A percentile compares a stretch with the other conserved stretches of the same genome.
phyloP scores from a whole-genome alignment of 306 rosid genomes.

The Vachellia pachyceras region DNA sequence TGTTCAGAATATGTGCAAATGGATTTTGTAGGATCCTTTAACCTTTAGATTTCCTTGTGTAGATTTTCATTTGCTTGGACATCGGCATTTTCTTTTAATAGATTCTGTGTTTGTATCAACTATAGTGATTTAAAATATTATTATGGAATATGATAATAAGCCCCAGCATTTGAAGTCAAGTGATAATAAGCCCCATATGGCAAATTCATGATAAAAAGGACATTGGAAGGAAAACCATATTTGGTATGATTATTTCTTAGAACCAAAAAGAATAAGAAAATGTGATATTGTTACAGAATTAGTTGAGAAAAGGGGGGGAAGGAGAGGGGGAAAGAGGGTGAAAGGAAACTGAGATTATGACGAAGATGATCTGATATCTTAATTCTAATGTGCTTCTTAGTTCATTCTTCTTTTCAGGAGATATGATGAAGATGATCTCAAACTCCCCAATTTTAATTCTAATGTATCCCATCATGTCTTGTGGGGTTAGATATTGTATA shows the following conservation, averaged over 20 bases:
- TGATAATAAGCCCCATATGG: constrained; percentile 47
- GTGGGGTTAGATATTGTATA: constrained; percentile 89
- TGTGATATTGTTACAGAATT: not conserved
- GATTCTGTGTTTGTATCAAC: not conserved
- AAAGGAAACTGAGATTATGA: not conserved
- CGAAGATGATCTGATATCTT: too few species aligned
- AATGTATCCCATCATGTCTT: constrained; percentile 88
- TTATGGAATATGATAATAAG: not conserved
- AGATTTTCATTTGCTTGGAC: not conserved
- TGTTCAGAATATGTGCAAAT: not conserved
- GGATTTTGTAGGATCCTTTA: constrained; percentile 14
- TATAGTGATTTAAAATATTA: not conserved
- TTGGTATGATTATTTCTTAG: constrained; percentile 52
- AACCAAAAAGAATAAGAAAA: not conserved
- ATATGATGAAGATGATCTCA: constrained; percentile 35
- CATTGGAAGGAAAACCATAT: constrained; percentile 82
- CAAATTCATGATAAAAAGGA: constrained; percentile 65
- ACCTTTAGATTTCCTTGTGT: constrained; percentile 21
- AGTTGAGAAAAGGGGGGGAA: not conserved
- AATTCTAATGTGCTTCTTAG: not conserved
- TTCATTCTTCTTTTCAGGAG: constrained; percentile 54
- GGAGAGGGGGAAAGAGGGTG: not conserved
- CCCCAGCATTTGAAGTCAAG: not conserved
- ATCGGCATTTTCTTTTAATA: not conserved
- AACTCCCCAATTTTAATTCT: constrained; percentile 86